These are phyloP conservation scores for Tylopilus plumbeoviolaceoides DNA, from an alignment of 768 basidiomycete genomes.

Conservation along the genomic window DNA sequence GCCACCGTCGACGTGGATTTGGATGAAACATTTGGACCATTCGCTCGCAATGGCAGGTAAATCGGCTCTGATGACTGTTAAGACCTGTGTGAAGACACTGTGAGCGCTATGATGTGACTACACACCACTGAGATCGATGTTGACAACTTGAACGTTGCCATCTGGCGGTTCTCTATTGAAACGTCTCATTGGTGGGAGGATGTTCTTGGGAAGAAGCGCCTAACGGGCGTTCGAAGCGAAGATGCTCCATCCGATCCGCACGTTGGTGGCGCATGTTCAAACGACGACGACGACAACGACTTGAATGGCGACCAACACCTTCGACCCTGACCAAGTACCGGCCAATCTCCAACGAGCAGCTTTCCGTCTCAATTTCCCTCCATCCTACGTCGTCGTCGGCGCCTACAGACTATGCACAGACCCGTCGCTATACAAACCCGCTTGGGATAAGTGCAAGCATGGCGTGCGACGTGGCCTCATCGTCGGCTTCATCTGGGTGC, in stretches of 20 bases:
- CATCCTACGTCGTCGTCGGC: constrained; percentile 82
- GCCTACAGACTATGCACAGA: constrained; percentile 81
- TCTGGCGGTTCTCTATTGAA: neutral
- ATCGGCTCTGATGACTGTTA: constrained; percentile 25
- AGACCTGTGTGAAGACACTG: neutral
- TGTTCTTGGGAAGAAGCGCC: neutral
- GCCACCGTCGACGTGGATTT: constrained; percentile 18
- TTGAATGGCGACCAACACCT: too few species aligned
- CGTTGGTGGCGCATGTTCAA: too few species aligned
- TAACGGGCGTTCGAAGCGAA: neutral
- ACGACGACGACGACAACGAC: too few species aligned
- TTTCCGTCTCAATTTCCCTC: constrained; percentile 67
- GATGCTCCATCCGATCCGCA: too few species aligned
- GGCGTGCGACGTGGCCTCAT: constrained; percentile 64
- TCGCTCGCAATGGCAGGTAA: constrained; percentile 15
- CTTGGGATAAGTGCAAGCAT: constrained; percentile 84
- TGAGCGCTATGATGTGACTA: neutral
- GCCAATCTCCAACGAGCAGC: constrained; percentile 47
- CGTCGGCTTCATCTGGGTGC: constrained; percentile 70
- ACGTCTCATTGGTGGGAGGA: neutral
- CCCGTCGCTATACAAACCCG: constrained; percentile 59
- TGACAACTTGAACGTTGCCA: constrained; percentile 24
- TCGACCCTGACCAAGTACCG: constrained; percentile 34
- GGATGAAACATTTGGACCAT: constrained; percentile 25
- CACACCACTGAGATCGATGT: constrained; percentile 19